Evolutionary conservation across 2,329 filamentous ascomycete genomes (phyloP).

Genomic region (Cercospora brassicicola): DNA sequence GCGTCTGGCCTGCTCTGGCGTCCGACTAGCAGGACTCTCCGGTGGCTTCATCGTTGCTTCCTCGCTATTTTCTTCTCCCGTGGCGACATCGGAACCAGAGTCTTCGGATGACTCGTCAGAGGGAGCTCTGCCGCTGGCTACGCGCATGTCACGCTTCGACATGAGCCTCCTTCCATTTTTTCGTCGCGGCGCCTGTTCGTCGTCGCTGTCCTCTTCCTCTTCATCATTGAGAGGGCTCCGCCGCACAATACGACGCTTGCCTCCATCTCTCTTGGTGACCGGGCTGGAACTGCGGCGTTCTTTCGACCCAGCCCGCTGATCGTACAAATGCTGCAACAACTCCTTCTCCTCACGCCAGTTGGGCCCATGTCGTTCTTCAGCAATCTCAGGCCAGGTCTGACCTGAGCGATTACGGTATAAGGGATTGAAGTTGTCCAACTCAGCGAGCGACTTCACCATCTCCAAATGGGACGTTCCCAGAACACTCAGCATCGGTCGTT

Average conservation of each 20-base stretch:
- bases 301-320: slow-evolving; percentile 45
- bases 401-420: slow-evolving; percentile 71
- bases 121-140: slow-evolving; percentile 33
- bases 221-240: slow-evolving; percentile 23
- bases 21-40: slow-evolving; percentile 30
- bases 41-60: slow-evolving; percentile 34
- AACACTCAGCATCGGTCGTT: slow-evolving; percentile 90
- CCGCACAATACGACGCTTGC: slow-evolving; percentile 29
- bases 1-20: slow-evolving; percentile 30
- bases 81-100: slow-evolving; percentile 27
- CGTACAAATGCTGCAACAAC: slow-evolving; percentile 73
- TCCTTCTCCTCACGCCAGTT: slow-evolving; percentile 88
- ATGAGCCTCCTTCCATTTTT: slow-evolving; percentile 40
- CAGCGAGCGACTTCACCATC: slow-evolving; percentile 62
- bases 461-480: slow-evolving; percentile 86
- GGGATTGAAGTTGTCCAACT: slow-evolving; percentile 68
- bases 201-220: slow-evolving; percentile 22
- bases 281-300: slow-evolving; percentile 39
- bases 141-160: slow-evolving; percentile 40
- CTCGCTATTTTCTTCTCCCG: slow-evolving; percentile 18
- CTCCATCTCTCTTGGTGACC: slow-evolving; percentile 37
- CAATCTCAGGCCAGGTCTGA: slow-evolving; percentile 83
- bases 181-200: slow-evolving; percentile 31
- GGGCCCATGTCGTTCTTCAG: slow-evolving; percentile 76
- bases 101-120: slow-evolving; percentile 36